A percentile compares a stretch with the other conserved stretches of the same genome.
Conservation (phyloP, 2,329 filamentous ascomycete genomes). For the Fusarium sp. region DNA sequence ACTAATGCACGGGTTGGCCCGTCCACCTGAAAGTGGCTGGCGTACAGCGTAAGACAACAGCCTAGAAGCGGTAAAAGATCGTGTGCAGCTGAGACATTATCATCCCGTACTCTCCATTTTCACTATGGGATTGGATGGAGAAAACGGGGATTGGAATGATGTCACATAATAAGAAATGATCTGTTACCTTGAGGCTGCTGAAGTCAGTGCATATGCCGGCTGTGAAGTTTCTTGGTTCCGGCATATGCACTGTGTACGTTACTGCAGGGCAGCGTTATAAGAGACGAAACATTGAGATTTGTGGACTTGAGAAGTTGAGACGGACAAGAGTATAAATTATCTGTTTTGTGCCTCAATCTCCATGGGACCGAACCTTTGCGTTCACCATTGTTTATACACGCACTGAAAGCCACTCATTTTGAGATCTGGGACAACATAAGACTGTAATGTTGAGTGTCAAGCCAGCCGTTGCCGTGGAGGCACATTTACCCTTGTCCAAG, state of each 20-base stretch:
- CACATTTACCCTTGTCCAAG: not conserved
- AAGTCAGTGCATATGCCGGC: not conserved
- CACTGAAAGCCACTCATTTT: not conserved
- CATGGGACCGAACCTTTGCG: not conserved
- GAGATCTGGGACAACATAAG: accelerated
- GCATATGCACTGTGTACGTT: not conserved
- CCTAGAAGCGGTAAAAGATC: not conserved
- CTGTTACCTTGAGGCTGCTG: not conserved
- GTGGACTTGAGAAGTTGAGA: not conserved
- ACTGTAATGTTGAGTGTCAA: not conserved
- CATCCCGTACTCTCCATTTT: not conserved
- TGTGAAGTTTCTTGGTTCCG: not conserved
- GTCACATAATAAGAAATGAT: constrained; percentile 1
- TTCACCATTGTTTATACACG: not conserved
- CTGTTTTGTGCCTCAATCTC: not conserved
- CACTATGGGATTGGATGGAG: not conserved
- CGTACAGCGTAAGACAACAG: not conserved
- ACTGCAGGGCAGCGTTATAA: not conserved
- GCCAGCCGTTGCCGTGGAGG: not conserved
- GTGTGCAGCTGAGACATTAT: not conserved
- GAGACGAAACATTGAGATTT: not conserved
- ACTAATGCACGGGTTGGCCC: not conserved
- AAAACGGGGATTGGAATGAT: not conserved
- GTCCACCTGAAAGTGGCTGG: not conserved
- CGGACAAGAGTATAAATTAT: not conserved